A percentile compares a stretch with the other conserved stretches of the same genome.
These are phyloP conservation scores for Polytrichum commune DNA, from an alignment of 225 moss, liverwort and hornwort species.

Conservation along the genomic window DNA sequence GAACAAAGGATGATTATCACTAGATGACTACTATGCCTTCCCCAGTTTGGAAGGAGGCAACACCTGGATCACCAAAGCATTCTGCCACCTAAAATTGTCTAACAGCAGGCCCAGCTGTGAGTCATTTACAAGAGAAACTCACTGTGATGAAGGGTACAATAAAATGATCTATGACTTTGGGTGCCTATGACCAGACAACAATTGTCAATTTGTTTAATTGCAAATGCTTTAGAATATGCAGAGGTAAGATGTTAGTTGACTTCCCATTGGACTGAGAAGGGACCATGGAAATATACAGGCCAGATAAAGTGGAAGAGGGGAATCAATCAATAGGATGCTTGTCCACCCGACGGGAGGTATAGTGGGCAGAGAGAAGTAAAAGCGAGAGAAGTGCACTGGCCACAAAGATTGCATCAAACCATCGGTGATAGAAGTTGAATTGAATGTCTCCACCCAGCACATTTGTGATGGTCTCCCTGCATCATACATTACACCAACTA, in stretches of 20 bases:
- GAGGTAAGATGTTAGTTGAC: background rate
- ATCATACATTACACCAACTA: conserved; percentile 1
- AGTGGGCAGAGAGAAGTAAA: conserved; percentile 52
- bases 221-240: background rate
- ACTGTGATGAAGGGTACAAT: background rate
- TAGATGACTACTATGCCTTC: conserved; percentile 2
- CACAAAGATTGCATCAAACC: conserved; percentile 74
- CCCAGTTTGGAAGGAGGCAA: background rate
- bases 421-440: conserved; percentile 67
- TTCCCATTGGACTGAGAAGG: background rate
- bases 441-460: conserved; percentile 67
- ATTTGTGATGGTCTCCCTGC: conserved; percentile 60
- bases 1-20: background rate
- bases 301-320: background rate
- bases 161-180: conserved; percentile 1
- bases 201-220: background rate
- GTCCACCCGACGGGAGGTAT: conserved; percentile 51
- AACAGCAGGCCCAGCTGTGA: background rate
- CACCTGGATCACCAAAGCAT: background rate
- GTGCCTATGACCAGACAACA: background rate
- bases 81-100: conserved; percentile 3
- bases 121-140: background rate
- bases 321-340: conserved; percentile 65
- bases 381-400: conserved; percentile 59
- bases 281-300: background rate